Evolutionary conservation across 192 early-diverging fungal species (phyloP).

Genomic region (Umbelopsis vinacea): DNA sequence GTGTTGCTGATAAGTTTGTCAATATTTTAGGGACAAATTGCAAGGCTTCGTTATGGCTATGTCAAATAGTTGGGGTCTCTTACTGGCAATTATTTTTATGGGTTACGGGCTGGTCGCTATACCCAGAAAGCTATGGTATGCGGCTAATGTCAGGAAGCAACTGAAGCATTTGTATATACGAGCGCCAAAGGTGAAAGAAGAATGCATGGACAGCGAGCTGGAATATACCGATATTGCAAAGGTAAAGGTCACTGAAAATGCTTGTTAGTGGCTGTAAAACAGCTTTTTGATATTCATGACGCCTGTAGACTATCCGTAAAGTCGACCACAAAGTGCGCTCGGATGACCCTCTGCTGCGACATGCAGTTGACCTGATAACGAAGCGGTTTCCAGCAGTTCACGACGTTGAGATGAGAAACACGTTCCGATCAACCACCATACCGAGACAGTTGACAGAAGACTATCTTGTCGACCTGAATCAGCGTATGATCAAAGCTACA

Average conservation of each 20-base stretch:
- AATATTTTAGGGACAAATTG: constrained; percentile 58
- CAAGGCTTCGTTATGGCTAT: constrained; percentile 87
- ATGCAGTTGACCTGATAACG: constrained; percentile 29
- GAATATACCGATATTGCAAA: constrained; percentile 60
- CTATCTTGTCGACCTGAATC: constrained; percentile 72
- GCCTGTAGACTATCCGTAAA: constrained; percentile 33
- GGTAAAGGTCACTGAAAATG: neutral
- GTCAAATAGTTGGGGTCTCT: constrained; percentile 93
- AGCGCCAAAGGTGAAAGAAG: constrained; percentile 78
- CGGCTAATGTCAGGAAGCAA: constrained; percentile 62
- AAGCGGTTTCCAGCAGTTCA: constrained; percentile 36
- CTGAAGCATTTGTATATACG: constrained; percentile 68
- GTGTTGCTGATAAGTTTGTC: neutral
- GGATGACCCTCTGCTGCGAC: constrained; percentile 17
- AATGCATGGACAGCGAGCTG: constrained; percentile 78
- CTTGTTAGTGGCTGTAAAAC: neutral
- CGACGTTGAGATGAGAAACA: constrained; percentile 19
- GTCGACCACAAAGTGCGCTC: constrained; percentile 21
- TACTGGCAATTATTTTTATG: constrained; percentile 88
- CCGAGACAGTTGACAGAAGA: constrained; percentile 61
- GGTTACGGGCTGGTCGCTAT: constrained; percentile 92
- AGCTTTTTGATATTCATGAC: neutral
- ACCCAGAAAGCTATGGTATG: constrained; percentile 84
- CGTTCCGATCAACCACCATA: constrained; percentile 41
- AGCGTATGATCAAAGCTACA: constrained; percentile 70